Percentiles rank a stretch among this genome's conserved stretches.
Evolutionary conservation across 176 grass and related monocot species (phyloP).

Genomic region (Eragrostis nindensis): DNA sequence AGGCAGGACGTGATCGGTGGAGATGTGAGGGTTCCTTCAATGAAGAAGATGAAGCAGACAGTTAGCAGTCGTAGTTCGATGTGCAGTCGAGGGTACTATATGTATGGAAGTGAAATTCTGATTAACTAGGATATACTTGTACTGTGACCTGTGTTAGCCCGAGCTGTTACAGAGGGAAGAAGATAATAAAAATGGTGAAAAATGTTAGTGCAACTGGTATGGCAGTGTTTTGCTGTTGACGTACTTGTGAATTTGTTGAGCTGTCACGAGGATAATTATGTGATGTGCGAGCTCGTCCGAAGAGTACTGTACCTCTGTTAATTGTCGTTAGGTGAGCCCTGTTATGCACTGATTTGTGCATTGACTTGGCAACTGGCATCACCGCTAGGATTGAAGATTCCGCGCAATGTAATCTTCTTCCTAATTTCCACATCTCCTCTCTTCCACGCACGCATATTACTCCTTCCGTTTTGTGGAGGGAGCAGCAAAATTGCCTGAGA

Average conservation of each 20-base stretch:
- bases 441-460: too few relatives aligned
- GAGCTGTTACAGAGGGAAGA: neutral
- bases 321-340: constrained; percentile 11
- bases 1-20: neutral
- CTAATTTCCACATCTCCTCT: too few relatives aligned
- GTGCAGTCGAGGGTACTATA: neutral
- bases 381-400: too few relatives aligned
- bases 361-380: neutral
- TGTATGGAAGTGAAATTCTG: neutral
- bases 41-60: constrained; percentile 1
- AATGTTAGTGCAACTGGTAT: neutral
- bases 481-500: too few relatives aligned
- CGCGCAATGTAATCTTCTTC: too few relatives aligned
- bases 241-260: constrained; percentile 1
- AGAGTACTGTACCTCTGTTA: neutral
- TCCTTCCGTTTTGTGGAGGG: too few relatives aligned
- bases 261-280: neutral
- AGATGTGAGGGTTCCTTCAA: constrained; percentile 18
- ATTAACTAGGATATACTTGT: neutral
- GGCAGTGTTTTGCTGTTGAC: neutral
- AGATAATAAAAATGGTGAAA: neutral
- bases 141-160: neutral
- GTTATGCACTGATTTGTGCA: neutral
- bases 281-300: neutral
- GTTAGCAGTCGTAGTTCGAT: neutral